A percentile compares a stretch with the other conserved stretches of the same genome.
These are phyloP conservation scores for Geotrichum armillariae DNA, from an alignment of 1,139 yeast species.

Conservation along the genomic window DNA sequence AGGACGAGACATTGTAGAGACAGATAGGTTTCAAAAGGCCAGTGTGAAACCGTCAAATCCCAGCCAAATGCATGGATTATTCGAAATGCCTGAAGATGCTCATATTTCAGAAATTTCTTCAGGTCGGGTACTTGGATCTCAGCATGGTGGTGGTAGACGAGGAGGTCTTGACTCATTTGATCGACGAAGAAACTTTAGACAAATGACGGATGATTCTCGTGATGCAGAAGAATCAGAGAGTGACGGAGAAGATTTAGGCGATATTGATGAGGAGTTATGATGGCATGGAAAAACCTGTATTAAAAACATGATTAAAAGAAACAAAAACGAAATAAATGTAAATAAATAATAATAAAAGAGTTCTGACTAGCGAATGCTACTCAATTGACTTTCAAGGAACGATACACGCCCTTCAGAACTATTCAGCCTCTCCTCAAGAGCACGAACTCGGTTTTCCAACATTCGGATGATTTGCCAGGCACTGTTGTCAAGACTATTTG, in stretches of 20 bases:
- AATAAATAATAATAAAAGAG: neutral
- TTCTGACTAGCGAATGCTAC: conserved; percentile 3
- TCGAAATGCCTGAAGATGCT: neutral
- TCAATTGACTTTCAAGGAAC: conserved; percentile 27
- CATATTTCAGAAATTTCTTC: neutral
- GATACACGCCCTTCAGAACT: conserved; percentile 36
- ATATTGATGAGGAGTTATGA: conserved; percentile 11
- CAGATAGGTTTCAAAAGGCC: neutral
- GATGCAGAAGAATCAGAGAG: conserved; percentile 16
- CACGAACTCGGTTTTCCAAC: conserved; percentile 35
- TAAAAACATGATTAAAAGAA: neutral
- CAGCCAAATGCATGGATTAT: neutral
- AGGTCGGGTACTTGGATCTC: neutral
- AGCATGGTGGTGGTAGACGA: neutral
- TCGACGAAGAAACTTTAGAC: conserved; percentile 9
- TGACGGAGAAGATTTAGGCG: conserved; percentile 13
- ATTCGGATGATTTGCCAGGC: conserved; percentile 19
- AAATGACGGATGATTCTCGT: conserved; percentile 11
- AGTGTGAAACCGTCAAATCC: neutral
- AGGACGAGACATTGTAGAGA: conserved; percentile 7
- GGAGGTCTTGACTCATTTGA: neutral
- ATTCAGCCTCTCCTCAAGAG: conserved; percentile 36
- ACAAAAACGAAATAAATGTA: neutral
- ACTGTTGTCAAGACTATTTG: too few relatives aligned
- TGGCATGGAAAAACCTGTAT: neutral